Conservation (phyloP, 257 asterid genomes). For the Cinchona pubescens region DNA sequence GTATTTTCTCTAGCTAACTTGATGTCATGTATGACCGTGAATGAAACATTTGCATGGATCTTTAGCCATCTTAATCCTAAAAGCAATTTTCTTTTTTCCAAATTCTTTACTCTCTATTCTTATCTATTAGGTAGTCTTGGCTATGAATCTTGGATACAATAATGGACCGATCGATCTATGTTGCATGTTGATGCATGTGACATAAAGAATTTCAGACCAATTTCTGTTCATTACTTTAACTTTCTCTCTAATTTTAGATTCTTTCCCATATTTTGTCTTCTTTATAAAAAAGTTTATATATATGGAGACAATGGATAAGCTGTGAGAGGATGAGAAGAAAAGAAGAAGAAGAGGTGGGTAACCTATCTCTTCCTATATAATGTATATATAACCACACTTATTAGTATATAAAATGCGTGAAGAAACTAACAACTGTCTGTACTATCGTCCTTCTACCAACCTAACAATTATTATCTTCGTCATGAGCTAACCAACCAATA, state of each 20-base stretch:
- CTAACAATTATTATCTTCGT: slow-evolving; percentile 39
- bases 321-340: slow-evolving; percentile 68
- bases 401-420: slow-evolving; percentile 32
- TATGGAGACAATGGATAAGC: slow-evolving; percentile 56
- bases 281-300: slow-evolving; percentile 26
- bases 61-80: background rate
- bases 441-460: slow-evolving; percentile 53
- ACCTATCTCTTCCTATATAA: slow-evolving; percentile 35
- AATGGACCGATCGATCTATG: background rate
- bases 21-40: background rate
- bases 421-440: slow-evolving; percentile 30
- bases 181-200: slow-evolving; percentile 39
- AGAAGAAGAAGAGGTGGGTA: slow-evolving; percentile 38
- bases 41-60: background rate
- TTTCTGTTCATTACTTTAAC: slow-evolving; percentile 28
- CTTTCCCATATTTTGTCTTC: slow-evolving; percentile 28
- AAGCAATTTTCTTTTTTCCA: background rate
- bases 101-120: slow-evolving; percentile 16
- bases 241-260: slow-evolving; percentile 35
- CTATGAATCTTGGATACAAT: background rate
- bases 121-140: slow-evolving; percentile 17
- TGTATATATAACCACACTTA: background rate
- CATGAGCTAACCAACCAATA: slow-evolving; percentile 52
- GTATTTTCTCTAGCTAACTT: background rate
- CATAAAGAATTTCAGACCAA: slow-evolving; percentile 25